Evolutionary conservation across 257 asterid genomes (phyloP), one percentile per base, ranked within the genome.

Genomic region (Orobanche coerulescens): DNA sequence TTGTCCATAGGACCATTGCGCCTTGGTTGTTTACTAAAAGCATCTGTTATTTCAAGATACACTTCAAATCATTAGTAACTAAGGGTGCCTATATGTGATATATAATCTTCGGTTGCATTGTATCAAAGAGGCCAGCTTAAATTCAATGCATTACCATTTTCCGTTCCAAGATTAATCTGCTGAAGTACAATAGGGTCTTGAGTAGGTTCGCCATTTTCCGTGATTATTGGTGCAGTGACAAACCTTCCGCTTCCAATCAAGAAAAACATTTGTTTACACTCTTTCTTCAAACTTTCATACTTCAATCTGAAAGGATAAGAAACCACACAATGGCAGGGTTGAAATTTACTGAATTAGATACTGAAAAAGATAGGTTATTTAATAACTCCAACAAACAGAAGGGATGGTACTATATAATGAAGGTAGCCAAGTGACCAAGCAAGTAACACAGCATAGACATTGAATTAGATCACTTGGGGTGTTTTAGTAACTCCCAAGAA

Each of bases 121-220:
- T 8, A 33, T 26, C 19, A 3, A 34, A 18, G 20, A 26, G 24
- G 48, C 13, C 26, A 2, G 30, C 39, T 34, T 33, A 36, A 36
- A 44, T 24, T 53, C 6, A 5, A 4, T 26, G n/a, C 13, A 31
- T 58, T 65, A 77, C 74, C 78, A 25, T 50, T 44, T 19, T 7
- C 13, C 55, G 76, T 56, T 71, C 46, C 78, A 33, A 59, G 54
- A 68, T 73, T 74, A 30, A 87, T 80, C 79, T 91, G 88, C 48
- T 88, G 88, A 73, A 93, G 91, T 55, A 77, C 95, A 30, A 89
- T 73, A 52, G 97, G 99, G 71, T 93, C 99, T 43, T 71, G 71
- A 55, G 80, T 81, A 51, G 92, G 97, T 47, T 83, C 80, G 3
- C 97, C 99, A 6, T 74, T 76, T 68, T 93, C 97, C 0, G 83